Percentiles rank a stretch among this genome's conserved stretches.
Conservation (phyloP, 2,329 filamentous ascomycete genomes). For the Ophiostoma piceae region DNA sequence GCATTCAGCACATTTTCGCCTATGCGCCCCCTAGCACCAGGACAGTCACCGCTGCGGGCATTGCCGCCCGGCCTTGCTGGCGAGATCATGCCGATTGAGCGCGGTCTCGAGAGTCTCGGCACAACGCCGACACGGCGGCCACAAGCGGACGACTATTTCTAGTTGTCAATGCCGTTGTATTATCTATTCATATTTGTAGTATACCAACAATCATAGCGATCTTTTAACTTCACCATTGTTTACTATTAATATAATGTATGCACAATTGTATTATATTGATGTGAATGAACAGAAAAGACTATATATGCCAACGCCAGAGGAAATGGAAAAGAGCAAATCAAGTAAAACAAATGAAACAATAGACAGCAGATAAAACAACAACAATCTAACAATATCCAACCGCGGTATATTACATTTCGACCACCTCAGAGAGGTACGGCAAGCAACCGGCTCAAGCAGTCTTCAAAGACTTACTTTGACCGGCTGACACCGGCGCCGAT, state of each 20-base stretch:
- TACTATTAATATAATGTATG: neutral
- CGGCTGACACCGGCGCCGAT: slow-evolving; percentile 90
- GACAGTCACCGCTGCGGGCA: slow-evolving; percentile 30
- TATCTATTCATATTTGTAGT: neutral
- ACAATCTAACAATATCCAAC: slow-evolving; percentile 9
- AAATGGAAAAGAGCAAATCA: neutral
- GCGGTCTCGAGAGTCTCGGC: slow-evolving; percentile 46
- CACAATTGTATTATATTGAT: slow-evolving; percentile 14
- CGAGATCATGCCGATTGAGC: slow-evolving; percentile 33
- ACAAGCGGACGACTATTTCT: slow-evolving; percentile 29
- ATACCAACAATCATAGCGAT: slow-evolving; percentile 11
- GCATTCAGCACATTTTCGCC: neutral
- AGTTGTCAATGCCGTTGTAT: neutral
- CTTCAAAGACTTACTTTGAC: slow-evolving; percentile 49
- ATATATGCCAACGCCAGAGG: slow-evolving; percentile 17
- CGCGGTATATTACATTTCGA: slow-evolving; percentile 9
- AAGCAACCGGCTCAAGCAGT: neutral
- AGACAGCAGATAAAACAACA: neutral
- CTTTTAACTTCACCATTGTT: neutral
- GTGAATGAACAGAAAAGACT: neutral
- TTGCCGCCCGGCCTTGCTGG: slow-evolving; percentile 29
- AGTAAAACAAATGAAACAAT: neutral
- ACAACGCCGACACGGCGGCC: slow-evolving; percentile 39
- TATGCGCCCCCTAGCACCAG: neutral
- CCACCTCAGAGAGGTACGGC: neutral